Evolutionary conservation across 768 basidiomycete genomes (phyloP).

Genomic region (Cystobasidium tubakii): DNA sequence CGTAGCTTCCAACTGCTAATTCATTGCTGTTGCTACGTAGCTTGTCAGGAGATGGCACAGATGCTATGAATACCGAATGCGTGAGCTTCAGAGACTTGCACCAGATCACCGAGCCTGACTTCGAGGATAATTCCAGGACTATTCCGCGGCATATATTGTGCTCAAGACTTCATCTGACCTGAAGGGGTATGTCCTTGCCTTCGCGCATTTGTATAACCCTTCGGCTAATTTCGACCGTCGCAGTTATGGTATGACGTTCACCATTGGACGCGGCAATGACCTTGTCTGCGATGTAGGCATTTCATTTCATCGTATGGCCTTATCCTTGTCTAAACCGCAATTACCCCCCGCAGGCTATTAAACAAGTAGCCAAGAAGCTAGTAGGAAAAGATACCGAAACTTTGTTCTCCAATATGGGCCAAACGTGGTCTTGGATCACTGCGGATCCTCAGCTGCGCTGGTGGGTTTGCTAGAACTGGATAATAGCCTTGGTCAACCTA

Average conservation of each 20-base stretch:
- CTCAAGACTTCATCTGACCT: not conserved
- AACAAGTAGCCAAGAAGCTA: constrained; percentile 70
- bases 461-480: not conserved
- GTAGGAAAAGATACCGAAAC: constrained; percentile 73
- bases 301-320: constrained; percentile 62
- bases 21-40: not conserved
- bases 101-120: not conserved
- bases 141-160: constrained; percentile 42
- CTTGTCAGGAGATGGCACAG: constrained; percentile 81
- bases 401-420: constrained; percentile 83
- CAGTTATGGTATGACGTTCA: constrained; percentile 74
- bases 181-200: not conserved
- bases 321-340: not conserved
- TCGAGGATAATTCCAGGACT: constrained; percentile 11
- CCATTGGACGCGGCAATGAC: constrained; percentile 89
- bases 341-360: constrained; percentile 41
- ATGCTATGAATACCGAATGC: constrained; percentile 65
- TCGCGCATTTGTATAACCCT: no score
- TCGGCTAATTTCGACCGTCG: not conserved
- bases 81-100: not conserved
- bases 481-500: constrained; percentile 2
- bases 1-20: no score
- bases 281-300: constrained; percentile 63
- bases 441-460: constrained; percentile 48
- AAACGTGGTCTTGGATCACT: constrained; percentile 78